These are phyloP conservation scores for Saccharomyces hybrid DNA, from an alignment of 1,139 yeast species.

Conservation along the genomic window DNA sequence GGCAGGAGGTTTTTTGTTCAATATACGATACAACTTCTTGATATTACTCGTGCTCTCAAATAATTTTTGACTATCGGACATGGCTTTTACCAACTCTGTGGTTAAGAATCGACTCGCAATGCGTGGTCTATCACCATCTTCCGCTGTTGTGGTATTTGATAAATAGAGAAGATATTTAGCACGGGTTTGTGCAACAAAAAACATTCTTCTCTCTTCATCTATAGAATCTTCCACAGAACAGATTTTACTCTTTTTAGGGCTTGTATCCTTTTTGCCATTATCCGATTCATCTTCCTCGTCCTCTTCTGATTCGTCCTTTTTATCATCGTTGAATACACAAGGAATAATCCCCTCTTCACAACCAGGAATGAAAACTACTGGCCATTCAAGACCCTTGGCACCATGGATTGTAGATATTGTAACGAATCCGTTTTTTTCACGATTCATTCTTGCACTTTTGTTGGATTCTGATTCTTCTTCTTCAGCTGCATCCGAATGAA, in stretches of 20 bases:
- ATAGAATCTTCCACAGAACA: conserved; percentile 25
- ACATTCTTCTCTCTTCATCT: conserved; percentile 74
- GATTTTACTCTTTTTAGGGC: conserved; percentile 15
- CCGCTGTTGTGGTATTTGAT: conserved; percentile 25
- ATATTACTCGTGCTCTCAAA: conserved; percentile 20
- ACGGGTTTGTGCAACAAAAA: conserved; percentile 84
- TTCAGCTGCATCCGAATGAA: conserved; percentile 38
- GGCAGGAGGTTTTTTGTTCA: conserved; percentile 12
- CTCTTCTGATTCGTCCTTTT: conserved; percentile 34
- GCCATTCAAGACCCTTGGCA: conserved; percentile 94
- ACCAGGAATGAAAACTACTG: conserved; percentile 76
- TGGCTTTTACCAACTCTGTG: conserved; percentile 22
- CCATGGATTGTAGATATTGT: conserved; percentile 76
- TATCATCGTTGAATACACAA: conserved; percentile 38
- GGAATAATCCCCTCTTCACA: conserved; percentile 58
- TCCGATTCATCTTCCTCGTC: conserved; percentile 20
- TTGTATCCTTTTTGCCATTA: conserved; percentile 10
- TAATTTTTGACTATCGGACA: conserved; percentile 24
- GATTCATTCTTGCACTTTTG: conserved; percentile 14
- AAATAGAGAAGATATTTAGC: conserved; percentile 50
- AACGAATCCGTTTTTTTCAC: conserved; percentile 29
- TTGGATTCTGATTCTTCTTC: conserved; percentile 11
- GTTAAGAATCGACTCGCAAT: conserved; percentile 30
- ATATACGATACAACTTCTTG: conserved; percentile 17
- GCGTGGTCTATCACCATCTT: conserved; percentile 16